A percentile compares a stretch with the other conserved stretches of the same genome.
These are phyloP conservation scores for Arabis alpina DNA, from an alignment of 345 rosid species.

Conservation along the genomic window DNA sequence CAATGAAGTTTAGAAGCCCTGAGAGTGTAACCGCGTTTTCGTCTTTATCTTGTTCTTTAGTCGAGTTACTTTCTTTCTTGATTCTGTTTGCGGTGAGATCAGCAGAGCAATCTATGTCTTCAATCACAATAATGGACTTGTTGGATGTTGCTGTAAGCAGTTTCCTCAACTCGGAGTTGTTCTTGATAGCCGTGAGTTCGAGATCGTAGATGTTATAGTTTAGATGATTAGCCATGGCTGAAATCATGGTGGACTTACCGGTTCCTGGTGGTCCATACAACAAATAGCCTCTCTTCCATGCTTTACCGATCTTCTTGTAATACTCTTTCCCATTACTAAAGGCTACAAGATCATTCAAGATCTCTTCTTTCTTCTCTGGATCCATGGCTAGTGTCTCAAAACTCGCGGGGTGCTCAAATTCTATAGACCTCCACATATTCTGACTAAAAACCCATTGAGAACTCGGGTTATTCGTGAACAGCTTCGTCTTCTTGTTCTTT, in stretches of 20 bases:
- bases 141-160: constrained; percentile 42
- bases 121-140: constrained; percentile 52
- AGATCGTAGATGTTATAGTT: constrained; percentile 49
- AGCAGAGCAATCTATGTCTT: constrained; percentile 51
- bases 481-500: constrained; percentile 53
- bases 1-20: constrained; percentile 65
- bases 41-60: constrained; percentile 7
- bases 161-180: constrained; percentile 48
- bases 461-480: constrained; percentile 56
- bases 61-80: constrained; percentile 10
- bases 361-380: constrained; percentile 43
- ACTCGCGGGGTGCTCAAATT: constrained; percentile 48
- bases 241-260: constrained; percentile 53
- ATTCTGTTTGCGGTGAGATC: constrained; percentile 44
- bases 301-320: constrained; percentile 47
- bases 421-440: constrained; percentile 45
- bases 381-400: constrained; percentile 50
- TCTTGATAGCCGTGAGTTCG: constrained; percentile 43
- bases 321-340: constrained; percentile 46
- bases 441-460: constrained; percentile 24
- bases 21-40: constrained; percentile 58
- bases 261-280: constrained; percentile 55
- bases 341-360: constrained; percentile 40
- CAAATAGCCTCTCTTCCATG: constrained; percentile 54
- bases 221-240: constrained; percentile 51